Percentiles rank a stretch among this genome's conserved stretches.
Evolutionary conservation across 2,329 filamentous ascomycete genomes (phyloP).

Genomic region (Gaeumannomyces sp.): DNA sequence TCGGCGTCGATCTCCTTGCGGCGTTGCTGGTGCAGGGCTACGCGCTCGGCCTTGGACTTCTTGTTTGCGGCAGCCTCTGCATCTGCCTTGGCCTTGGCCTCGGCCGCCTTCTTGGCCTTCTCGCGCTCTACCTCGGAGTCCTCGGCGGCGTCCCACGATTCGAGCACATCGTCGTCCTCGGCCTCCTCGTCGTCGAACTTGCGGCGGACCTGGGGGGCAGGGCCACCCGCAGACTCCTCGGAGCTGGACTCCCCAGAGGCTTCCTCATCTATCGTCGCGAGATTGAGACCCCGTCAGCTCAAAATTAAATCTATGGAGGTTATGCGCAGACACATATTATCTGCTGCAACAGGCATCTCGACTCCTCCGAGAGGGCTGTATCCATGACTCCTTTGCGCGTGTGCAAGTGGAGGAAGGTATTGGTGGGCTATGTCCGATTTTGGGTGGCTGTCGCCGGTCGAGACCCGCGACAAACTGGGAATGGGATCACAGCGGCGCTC

Average conservation of each 20-base stretch:
- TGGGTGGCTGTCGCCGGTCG: no score
- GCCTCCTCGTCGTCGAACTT: constrained; percentile 93
- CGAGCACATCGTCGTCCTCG: constrained; percentile 75
- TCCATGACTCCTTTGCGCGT: no score
- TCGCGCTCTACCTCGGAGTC: constrained; percentile 96
- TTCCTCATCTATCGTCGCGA: constrained; percentile 27
- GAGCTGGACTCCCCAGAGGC: constrained; percentile 24
- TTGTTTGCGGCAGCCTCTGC: constrained; percentile 84
- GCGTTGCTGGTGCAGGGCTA: constrained; percentile 69
- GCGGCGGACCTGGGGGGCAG: constrained; percentile 33
- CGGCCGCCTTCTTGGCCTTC: constrained; percentile 82
- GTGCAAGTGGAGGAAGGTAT: neutral
- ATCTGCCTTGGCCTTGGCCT: constrained; percentile 82
- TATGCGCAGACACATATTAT: neutral
- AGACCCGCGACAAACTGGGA: no score
- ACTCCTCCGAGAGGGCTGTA: neutral
- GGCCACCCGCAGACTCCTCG: constrained; percentile 30
- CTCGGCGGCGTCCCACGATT: constrained; percentile 94
- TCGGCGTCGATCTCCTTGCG: constrained; percentile 45
- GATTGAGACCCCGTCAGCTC: neutral
- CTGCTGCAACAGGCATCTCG: neutral
- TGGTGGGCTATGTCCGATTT: neutral
- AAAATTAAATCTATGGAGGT: neutral
- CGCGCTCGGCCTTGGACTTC: constrained; percentile 81
- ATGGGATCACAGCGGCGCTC: no score